A percentile compares a stretch with the other conserved stretches of the same genome.
phyloP scores from a whole-genome alignment of 441 rosid genomes.

The Mallotus repandus region DNA sequence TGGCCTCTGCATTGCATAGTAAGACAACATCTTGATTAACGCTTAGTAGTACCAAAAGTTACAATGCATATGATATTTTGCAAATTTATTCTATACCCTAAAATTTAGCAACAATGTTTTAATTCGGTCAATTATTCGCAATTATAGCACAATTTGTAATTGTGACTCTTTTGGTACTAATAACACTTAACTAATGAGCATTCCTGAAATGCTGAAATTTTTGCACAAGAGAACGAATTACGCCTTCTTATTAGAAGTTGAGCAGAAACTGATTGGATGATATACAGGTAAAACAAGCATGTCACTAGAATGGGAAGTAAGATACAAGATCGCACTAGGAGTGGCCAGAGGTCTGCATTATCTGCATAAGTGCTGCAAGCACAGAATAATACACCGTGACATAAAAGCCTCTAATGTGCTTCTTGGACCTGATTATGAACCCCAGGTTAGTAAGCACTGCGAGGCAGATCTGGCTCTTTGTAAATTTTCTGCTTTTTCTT shows the following conservation, averaged over 20 bases:
- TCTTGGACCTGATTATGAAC: conserved; percentile 83
- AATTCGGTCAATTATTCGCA: too few relatives aligned
- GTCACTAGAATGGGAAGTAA: conserved; percentile 60
- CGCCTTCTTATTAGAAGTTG: not conserved
- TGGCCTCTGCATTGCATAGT: conserved; percentile 80
- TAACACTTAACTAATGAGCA: too few relatives aligned
- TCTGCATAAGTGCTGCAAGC: conserved; percentile 89
- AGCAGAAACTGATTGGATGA: not conserved
- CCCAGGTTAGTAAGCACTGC: conserved; percentile 46
- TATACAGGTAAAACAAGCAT: conserved; percentile 36
- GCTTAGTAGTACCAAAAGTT: too few relatives aligned
- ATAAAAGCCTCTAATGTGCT: conserved; percentile 91
- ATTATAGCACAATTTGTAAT: too few relatives aligned
- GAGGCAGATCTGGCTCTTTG: not conserved
- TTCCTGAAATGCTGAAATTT: too few relatives aligned
- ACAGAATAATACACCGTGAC: conserved; percentile 87
- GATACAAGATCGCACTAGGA: conserved; percentile 78
- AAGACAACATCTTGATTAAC: conserved; percentile 7
- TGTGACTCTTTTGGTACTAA: too few relatives aligned
- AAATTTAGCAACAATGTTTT: too few relatives aligned
- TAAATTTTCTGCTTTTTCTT: not conserved
- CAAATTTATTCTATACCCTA: too few relatives aligned
- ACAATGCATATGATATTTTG: too few relatives aligned
- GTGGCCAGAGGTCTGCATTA: conserved; percentile 84
- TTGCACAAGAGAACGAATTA: not conserved